Evolutionary conservation across 495 filamentous ascomycete genomes (phyloP).

Genomic region (Penicillium alfredii): DNA sequence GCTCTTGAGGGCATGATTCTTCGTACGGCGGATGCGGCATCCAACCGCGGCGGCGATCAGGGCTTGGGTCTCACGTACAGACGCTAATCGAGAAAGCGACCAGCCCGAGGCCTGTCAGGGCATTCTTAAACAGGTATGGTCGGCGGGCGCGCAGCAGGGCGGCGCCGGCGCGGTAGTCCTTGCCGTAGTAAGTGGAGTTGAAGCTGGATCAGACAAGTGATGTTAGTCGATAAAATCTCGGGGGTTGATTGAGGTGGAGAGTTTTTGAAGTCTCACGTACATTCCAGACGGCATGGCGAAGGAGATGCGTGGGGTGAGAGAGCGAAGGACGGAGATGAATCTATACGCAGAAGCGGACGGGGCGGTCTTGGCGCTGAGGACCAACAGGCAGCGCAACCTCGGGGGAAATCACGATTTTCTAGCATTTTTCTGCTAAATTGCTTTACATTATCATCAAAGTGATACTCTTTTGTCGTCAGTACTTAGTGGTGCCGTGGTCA

Average conservation of each 20-base stretch:
- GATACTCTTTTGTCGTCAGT: neutral
- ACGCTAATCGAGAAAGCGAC: slow-evolving; percentile 66
- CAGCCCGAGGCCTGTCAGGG: slow-evolving; percentile 63
- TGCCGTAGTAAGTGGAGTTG: slow-evolving; percentile 87
- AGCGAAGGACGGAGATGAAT: slow-evolving; percentile 6
- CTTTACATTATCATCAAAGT: too few species aligned
- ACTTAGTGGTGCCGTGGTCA: too few species aligned
- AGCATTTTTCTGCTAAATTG: too few species aligned
- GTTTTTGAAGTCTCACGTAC: slow-evolving; percentile 30
- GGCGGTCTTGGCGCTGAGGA: slow-evolving; percentile 21
- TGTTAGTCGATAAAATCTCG: slow-evolving; percentile 14
- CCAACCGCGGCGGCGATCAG: neutral
- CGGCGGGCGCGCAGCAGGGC: slow-evolving; percentile 84
- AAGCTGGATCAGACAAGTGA: slow-evolving; percentile 40
- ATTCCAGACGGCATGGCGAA: slow-evolving; percentile 39
- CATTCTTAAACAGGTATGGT: slow-evolving; percentile 89
- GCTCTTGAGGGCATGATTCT: slow-evolving; percentile 7
- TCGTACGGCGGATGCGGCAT: neutral
- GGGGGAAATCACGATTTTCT: too few species aligned
- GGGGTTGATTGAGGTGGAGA: too few species aligned
- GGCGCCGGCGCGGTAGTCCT: slow-evolving; percentile 68
- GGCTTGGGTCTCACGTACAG: slow-evolving; percentile 53
- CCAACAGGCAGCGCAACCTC: too few species aligned
- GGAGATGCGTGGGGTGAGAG: slow-evolving; percentile 2
- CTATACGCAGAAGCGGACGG: slow-evolving; percentile 6